Conservation (phyloP, 345 rosid species). For the Euclidium syriacum region DNA sequence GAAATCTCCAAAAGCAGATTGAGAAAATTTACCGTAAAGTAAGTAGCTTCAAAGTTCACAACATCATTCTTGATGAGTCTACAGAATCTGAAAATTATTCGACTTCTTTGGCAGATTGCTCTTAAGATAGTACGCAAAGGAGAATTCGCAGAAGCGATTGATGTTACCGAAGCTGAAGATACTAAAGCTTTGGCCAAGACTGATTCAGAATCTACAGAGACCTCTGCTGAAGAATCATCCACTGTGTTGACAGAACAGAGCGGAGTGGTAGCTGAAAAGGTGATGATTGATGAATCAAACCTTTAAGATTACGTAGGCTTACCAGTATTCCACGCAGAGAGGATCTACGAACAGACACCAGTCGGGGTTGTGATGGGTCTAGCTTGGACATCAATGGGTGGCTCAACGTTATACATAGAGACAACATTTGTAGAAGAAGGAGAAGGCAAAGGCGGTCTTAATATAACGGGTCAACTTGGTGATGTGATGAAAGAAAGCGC, state of each 20-base stretch:
- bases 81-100: neutral
- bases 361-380: conserved; percentile 95
- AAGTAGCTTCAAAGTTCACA: neutral
- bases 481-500: conserved; percentile 95
- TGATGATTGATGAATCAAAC: conserved; percentile 53
- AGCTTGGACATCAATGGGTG: conserved; percentile 98
- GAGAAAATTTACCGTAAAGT: conserved; percentile 95
- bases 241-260: conserved; percentile 18
- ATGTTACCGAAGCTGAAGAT: conserved; percentile 7
- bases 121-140: conserved; percentile 64
- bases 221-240: neutral
- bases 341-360: conserved; percentile 75
- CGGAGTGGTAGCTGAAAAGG: conserved; percentile 34
- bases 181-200: conserved; percentile 4
- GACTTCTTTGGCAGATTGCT: conserved; percentile 51
- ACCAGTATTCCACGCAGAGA: conserved; percentile 83
- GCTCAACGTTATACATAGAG: conserved; percentile 86
- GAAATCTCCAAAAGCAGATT: conserved; percentile 88
- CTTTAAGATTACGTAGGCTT: conserved; percentile 73
- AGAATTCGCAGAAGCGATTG: conserved; percentile 29
- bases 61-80: neutral
- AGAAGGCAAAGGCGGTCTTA: conserved; percentile 68
- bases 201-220: conserved; percentile 30
- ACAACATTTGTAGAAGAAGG: conserved; percentile 66
- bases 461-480: conserved; percentile 79